These are phyloP conservation scores for Blumeriella jaapii DNA, from an alignment of 2,329 filamentous ascomycete species.

Conservation along the genomic window DNA sequence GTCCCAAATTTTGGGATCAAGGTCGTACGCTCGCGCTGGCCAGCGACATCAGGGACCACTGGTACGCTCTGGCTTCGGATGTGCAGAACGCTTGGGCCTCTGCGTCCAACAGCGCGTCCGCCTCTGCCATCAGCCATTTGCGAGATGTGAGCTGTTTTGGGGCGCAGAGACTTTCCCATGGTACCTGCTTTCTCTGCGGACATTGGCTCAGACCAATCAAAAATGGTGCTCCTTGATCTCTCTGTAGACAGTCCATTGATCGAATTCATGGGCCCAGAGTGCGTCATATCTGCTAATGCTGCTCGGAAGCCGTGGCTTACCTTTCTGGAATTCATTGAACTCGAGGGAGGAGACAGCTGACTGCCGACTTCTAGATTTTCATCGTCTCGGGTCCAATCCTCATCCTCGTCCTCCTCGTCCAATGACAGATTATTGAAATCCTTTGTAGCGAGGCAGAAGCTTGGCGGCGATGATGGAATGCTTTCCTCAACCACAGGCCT, in stretches of 20 bases:
- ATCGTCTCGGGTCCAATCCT: slow-evolving; percentile 47
- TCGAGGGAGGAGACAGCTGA: slow-evolving; percentile 45
- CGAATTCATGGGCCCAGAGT: slow-evolving; percentile 32
- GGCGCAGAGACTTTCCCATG: slow-evolving; percentile 48
- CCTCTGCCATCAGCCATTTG: slow-evolving; percentile 60
- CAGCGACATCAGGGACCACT: slow-evolving; percentile 49
- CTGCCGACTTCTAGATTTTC: slow-evolving; percentile 42
- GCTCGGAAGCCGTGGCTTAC: slow-evolving; percentile 43
- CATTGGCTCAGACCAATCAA: slow-evolving; percentile 65
- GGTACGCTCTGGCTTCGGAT: slow-evolving; percentile 75
- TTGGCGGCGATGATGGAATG: slow-evolving; percentile 24
- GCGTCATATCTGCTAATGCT: slow-evolving; percentile 42
- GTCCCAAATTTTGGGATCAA: slow-evolving; percentile 64
- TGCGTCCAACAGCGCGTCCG: slow-evolving; percentile 55
- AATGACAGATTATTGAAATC: slow-evolving; percentile 42
- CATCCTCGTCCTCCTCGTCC: slow-evolving; percentile 52
- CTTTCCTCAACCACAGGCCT: no score
- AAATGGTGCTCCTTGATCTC: slow-evolving; percentile 55
- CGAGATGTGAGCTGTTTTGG: slow-evolving; percentile 66
- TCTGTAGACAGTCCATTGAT: slow-evolving; percentile 30
- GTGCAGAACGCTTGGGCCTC: slow-evolving; percentile 53
- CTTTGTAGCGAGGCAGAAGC: slow-evolving; percentile 23
- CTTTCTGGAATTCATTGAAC: slow-evolving; percentile 41
- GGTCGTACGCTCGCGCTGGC: slow-evolving; percentile 40
- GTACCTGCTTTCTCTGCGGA: slow-evolving; percentile 48